phyloP scores from a whole-genome alignment of 768 basidiomycete genomes.

The Paxillus involutus region DNA sequence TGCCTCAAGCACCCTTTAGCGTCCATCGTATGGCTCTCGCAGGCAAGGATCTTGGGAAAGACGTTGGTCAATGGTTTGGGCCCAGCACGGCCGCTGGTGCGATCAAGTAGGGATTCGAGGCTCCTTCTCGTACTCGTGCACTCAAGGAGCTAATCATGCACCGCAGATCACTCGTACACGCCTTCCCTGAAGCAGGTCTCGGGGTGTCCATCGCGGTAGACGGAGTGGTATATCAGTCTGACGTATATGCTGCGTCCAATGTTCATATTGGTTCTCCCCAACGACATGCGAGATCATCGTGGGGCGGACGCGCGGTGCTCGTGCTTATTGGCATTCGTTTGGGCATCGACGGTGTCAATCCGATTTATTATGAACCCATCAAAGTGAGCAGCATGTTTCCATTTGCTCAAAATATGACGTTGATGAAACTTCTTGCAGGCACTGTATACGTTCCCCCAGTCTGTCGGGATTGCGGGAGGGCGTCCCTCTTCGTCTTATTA shows the following conservation, averaged over 20 bases:
- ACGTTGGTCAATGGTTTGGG: conserved; percentile 97
- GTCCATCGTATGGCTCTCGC: conserved; percentile 96
- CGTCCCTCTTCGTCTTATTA: conserved; percentile 97
- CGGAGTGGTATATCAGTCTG: conserved; percentile 77
- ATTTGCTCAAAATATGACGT: background rate
- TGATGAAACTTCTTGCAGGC: conserved; percentile 43
- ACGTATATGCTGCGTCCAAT: conserved; percentile 79
- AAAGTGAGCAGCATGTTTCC: conserved; percentile 45
- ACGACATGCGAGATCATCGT: conserved; percentile 38
- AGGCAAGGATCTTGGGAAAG: conserved; percentile 92
- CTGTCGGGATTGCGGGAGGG: conserved; percentile 95
- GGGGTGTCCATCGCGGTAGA: conserved; percentile 84
- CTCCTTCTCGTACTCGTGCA: background rate
- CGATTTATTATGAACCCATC: conserved; percentile 87
- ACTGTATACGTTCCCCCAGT: conserved; percentile 91
- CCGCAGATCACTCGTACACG: conserved; percentile 68
- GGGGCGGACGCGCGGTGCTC: conserved; percentile 86
- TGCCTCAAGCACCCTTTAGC: conserved; percentile 83
- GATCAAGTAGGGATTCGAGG: conserved; percentile 61
- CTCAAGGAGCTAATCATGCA: conserved; percentile 2
- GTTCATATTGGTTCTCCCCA: conserved; percentile 28
- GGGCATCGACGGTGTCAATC: conserved; percentile 92
- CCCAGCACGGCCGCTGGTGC: conserved; percentile 97
- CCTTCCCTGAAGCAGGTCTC: conserved; percentile 78
- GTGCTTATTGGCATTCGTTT: conserved; percentile 84